Percentiles rank a stretch among this genome's conserved stretches.
These are phyloP conservation scores for Tulasnella sp. DNA, from an alignment of 768 basidiomycete genomes.

Conservation along the genomic window DNA sequence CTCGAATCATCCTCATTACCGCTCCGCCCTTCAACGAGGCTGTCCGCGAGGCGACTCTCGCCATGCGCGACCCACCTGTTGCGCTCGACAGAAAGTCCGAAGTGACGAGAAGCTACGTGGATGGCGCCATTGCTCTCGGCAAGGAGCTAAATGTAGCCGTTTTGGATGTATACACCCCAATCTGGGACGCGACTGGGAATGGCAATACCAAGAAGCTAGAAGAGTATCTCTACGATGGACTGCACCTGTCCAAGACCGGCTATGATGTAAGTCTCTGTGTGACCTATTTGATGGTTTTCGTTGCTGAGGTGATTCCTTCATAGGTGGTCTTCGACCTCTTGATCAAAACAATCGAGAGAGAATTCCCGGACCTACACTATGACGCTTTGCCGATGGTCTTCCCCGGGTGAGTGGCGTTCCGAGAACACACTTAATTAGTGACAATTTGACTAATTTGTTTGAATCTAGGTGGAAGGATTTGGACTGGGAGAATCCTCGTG, in stretches of 20 bases:
- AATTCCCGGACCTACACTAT: conserved; percentile 58
- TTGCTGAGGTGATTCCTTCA: not conserved
- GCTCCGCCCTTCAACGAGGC: conserved; percentile 71
- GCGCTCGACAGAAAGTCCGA: conserved; percentile 50
- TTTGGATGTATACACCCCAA: conserved; percentile 59
- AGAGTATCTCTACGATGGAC: conserved; percentile 54
- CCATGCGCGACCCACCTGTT: conserved; percentile 37
- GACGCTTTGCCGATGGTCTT: conserved; percentile 50
- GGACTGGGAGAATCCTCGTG: not conserved
- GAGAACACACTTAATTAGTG: not conserved
- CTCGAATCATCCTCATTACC: conserved; percentile 68
- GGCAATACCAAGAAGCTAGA: conserved; percentile 41
- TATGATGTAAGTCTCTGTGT: conserved; percentile 46
- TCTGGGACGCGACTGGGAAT: conserved; percentile 62
- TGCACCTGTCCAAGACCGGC: conserved; percentile 67
- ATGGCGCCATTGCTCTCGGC: conserved; percentile 54
- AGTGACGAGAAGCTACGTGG: conserved; percentile 54
- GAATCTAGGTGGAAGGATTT: not conserved
- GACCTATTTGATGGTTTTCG: not conserved
- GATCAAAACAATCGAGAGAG: conserved; percentile 40
- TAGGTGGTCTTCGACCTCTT: conserved; percentile 59
- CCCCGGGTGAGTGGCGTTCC: conserved; percentile 38
- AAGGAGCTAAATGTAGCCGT: conserved; percentile 42
- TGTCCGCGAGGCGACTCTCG: conserved; percentile 42
- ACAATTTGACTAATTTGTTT: not conserved